These are phyloP conservation scores for Coemansia sp. DNA, from an alignment of 192 early-diverging fungal genomes.

Conservation along the genomic window DNA sequence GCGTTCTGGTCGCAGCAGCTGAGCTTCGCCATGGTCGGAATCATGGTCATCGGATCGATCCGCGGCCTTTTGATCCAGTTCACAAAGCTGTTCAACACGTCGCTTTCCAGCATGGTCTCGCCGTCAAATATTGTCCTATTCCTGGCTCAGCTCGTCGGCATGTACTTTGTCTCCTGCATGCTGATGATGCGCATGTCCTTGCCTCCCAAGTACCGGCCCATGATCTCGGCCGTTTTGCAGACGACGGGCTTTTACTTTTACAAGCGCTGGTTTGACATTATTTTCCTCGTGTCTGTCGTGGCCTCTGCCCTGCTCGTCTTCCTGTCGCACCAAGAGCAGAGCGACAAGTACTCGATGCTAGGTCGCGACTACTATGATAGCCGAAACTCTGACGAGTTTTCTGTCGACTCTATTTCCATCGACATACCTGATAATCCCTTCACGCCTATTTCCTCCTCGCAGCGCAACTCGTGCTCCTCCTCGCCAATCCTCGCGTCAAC, in stretches of 20 bases:
- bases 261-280: slow-evolving; percentile 93
- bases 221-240: slow-evolving; percentile 80
- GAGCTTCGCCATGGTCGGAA: slow-evolving; percentile 88
- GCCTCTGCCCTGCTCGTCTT: slow-evolving; percentile 73
- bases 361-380: slow-evolving; percentile 48
- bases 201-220: slow-evolving; percentile 79
- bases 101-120: slow-evolving; percentile 69
- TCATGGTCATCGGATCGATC: slow-evolving; percentile 89
- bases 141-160: slow-evolving; percentile 88
- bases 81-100: slow-evolving; percentile 73
- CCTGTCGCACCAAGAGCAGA: slow-evolving; percentile 65
- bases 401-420: slow-evolving; percentile 45
- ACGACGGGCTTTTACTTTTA: slow-evolving; percentile 90
- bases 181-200: slow-evolving; percentile 92
- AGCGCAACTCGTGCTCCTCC: slow-evolving; percentile 32
- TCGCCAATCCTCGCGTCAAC: slow-evolving; percentile 29
- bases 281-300: slow-evolving; percentile 84
- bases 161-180: slow-evolving; percentile 91
- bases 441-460: slow-evolving; percentile 40
- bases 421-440: slow-evolving; percentile 38
- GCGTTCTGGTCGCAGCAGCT: slow-evolving; percentile 90
- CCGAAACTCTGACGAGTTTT: slow-evolving; percentile 34
- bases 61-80: slow-evolving; percentile 86
- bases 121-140: slow-evolving; percentile 78
- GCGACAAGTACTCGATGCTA: slow-evolving; percentile 56